Base-by-base conservation (phyloP, 257 asterid species). In the Linderniella brevidens region DNA sequence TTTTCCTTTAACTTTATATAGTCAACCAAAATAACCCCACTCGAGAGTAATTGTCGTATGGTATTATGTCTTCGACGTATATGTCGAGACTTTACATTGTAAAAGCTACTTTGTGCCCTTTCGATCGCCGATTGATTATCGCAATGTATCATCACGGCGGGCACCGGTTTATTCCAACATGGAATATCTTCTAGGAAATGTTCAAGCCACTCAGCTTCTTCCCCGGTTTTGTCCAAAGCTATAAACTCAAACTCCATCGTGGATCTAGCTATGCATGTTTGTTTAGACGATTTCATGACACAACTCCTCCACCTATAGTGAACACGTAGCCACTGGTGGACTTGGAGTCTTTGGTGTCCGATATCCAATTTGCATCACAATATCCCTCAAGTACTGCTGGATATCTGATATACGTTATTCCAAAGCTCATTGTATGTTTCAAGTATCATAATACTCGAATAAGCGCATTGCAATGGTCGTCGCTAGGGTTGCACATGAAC, bases 191-290 rank as follows among this genome's bases (percentile, higher is more conserved):
- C 15, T 11, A 17, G 9, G 13, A 35, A 49, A 10, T 14, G 8
- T 13, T 0, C 8, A 36, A 36, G 42, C n/a, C 43, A 35, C 9
- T 49, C 25, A 7, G 19, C 20, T 49, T 49, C 3, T 35, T 49
- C 54, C 16, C 43, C 14, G 37, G 12, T 41, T 49, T 49, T 49
- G 32, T 49, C 54, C 4, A 49, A 32, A 1, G n/a, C 54, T 8
- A 32, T 49, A 1, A 49, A 32, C 32, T 49, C 43, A 1, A 7
- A 49, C 17, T 49, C 8, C 19, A 49, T 49, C 3, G 5, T 49
- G 13, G 54, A 49, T 13, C 41, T 19, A 49, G 54, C 54, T 49
- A 49, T 49, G 13, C 20, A 25, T 1, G 41, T 49, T 49, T 49
- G 41, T 13, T 49, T 29, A 0, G 53, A 19, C 13, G 41, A 29